Conservation (phyloP, 192 early-diverging fungal genomes). For the Coemansia sp. region DNA sequence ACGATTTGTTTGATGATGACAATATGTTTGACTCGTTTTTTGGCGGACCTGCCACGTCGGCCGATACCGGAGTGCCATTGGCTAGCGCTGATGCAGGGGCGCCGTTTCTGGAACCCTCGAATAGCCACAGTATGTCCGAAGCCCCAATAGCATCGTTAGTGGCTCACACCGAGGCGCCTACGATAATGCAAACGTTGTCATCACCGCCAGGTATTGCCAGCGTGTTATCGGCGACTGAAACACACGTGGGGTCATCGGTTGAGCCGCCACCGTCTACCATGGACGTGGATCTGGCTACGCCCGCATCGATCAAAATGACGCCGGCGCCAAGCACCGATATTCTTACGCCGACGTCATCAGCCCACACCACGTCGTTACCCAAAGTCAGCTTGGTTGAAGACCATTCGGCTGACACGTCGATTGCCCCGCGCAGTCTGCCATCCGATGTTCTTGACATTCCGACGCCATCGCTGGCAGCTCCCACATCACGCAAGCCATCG, state of each 20-base stretch:
- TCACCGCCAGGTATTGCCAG: conserved; percentile 38
- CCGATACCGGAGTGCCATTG: neutral
- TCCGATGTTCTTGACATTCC: neutral
- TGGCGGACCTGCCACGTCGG: conserved; percentile 21
- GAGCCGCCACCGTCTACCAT: conserved; percentile 15
- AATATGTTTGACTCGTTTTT: conserved; percentile 49
- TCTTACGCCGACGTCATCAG: conserved; percentile 30
- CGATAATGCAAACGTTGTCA: conserved; percentile 20
- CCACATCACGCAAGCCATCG: conserved; percentile 5
- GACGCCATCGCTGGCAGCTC: too few relatives aligned
- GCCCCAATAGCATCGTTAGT: neutral
- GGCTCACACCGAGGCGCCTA: neutral
- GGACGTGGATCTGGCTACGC: conserved; percentile 35
- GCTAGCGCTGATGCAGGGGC: neutral
- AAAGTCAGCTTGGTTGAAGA: conserved; percentile 6
- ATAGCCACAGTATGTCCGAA: neutral
- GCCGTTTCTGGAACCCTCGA: neutral
- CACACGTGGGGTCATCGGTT: conserved; percentile 14
- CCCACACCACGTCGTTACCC: conserved; percentile 1
- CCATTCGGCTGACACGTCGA: neutral
- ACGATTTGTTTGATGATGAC: conserved; percentile 46
- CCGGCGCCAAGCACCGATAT: conserved; percentile 40
- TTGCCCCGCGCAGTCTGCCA: neutral
- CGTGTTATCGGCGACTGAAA: conserved; percentile 20
- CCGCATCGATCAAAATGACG: conserved; percentile 40